These are phyloP conservation scores for Rhodocollybia butyracea DNA, from an alignment of 768 basidiomycete genomes.

Conservation along the genomic window DNA sequence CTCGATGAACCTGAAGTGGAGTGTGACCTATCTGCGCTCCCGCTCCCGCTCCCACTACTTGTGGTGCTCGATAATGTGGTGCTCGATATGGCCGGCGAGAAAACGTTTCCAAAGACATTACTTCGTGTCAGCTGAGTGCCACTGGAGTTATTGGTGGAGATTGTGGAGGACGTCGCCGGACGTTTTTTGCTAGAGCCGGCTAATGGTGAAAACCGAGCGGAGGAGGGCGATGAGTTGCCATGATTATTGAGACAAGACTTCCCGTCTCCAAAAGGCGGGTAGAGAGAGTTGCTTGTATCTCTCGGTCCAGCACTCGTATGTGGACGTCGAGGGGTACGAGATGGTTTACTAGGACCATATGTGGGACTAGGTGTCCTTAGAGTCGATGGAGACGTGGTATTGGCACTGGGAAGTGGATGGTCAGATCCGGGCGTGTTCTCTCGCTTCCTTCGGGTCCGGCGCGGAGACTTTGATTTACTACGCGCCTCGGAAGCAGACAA, in stretches of 20 bases:
- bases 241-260: constrained; percentile 12
- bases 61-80: background rate
- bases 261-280: too few species aligned
- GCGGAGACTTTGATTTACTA: constrained; percentile 13
- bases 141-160: background rate
- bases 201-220: too few species aligned
- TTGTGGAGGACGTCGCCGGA: background rate
- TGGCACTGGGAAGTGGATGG: background rate
- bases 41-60: background rate
- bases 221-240: background rate
- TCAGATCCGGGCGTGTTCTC: constrained; percentile 3
- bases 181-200: background rate
- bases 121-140: background rate
- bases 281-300: constrained; percentile 41
- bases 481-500: constrained; percentile 29
- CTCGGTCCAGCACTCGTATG: constrained; percentile 75
- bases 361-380: background rate
- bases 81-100: background rate
- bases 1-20: background rate
- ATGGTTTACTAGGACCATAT: background rate
- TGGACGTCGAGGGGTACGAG: constrained; percentile 43
- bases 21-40: background rate
- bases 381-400: background rate
- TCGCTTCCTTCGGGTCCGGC: constrained; percentile 12
- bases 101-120: constrained; percentile 1